These are phyloP conservation scores for Colletotrichum noveboracense DNA, from an alignment of 2,329 filamentous ascomycete species.

Conservation along the genomic window DNA sequence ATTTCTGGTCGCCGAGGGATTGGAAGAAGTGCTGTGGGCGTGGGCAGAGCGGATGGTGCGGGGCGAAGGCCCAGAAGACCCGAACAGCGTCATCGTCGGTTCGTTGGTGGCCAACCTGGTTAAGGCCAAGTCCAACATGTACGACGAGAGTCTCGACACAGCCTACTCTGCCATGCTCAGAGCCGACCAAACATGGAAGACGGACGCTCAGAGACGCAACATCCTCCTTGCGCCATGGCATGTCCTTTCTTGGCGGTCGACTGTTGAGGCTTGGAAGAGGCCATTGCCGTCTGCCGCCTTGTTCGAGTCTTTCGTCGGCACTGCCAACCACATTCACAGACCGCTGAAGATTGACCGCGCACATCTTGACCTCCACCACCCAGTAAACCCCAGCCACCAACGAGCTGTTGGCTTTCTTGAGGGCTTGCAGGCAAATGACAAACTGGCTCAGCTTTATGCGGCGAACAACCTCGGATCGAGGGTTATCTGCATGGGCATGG, in stretches of 20 bases:
- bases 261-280: constrained; percentile 52
- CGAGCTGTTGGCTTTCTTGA: constrained; percentile 53
- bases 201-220: constrained; percentile 36
- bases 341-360: constrained; percentile 51
- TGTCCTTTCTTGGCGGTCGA: constrained; percentile 56
- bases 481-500: constrained; percentile 27
- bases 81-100: constrained; percentile 8
- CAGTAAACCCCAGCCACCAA: constrained; percentile 51
- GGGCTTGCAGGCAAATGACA: constrained; percentile 13
- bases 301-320: constrained; percentile 58
- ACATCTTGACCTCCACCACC: constrained; percentile 61
- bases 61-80: constrained; percentile 20
- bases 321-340: constrained; percentile 44
- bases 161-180: constrained; percentile 54
- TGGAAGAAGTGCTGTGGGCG: constrained; percentile 56
- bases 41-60: constrained; percentile 43
- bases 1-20: constrained; percentile 58
- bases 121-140: constrained; percentile 41
- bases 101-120: constrained; percentile 46
- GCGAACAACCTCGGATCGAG: neutral
- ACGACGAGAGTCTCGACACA: constrained; percentile 48
- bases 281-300: constrained; percentile 49
- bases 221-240: constrained; percentile 51
- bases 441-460: neutral
- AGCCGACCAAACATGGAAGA: constrained; percentile 47